phyloP scores from a whole-genome alignment of 2,329 filamentous ascomycete species.

The Alternaria sp. region DNA sequence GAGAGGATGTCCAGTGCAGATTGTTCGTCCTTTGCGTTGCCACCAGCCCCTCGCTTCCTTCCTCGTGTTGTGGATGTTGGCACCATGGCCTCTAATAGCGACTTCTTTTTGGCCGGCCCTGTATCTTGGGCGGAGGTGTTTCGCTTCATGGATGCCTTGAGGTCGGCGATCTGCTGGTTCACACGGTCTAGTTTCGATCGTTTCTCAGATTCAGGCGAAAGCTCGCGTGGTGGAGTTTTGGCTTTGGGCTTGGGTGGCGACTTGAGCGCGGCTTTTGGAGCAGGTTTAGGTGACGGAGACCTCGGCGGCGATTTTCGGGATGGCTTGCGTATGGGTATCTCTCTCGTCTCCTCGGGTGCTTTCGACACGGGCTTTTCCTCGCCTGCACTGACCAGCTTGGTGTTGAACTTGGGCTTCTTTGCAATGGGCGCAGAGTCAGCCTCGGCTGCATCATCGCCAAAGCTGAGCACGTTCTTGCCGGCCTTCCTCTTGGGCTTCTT shows the following conservation, averaged over 20 bases:
- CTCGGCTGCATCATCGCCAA: constrained; percentile 71
- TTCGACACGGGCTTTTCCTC: constrained; percentile 48
- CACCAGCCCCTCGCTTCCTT: constrained; percentile 72
- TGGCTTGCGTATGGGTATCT: constrained; percentile 47
- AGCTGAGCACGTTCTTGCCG: constrained; percentile 80
- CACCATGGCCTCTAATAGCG: constrained; percentile 76
- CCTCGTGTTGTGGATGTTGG: constrained; percentile 74
- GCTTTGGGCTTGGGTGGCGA: constrained; percentile 28
- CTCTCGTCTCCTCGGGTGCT: constrained; percentile 44
- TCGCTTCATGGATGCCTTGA: constrained; percentile 83
- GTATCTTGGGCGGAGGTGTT: constrained; percentile 52
- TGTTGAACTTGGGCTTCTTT: constrained; percentile 83
- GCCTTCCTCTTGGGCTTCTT: constrained; percentile 72
- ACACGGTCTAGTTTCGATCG: constrained; percentile 68
- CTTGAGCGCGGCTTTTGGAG: constrained; percentile 19
- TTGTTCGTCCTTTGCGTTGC: constrained; percentile 59
- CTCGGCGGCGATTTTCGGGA: constrained; percentile 33
- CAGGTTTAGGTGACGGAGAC: constrained; percentile 34
- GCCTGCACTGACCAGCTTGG: constrained; percentile 68
- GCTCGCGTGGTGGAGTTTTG: constrained; percentile 44
- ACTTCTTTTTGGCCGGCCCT: constrained; percentile 60
- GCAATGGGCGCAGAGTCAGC: constrained; percentile 65
- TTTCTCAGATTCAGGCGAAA: constrained; percentile 51
- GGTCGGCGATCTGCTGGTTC: constrained; percentile 80
- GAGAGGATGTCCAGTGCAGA: constrained; percentile 73